Evolutionary conservation across 2,329 filamentous ascomycete species (phyloP).

Genomic region (Ambrosiella beaveri): DNA sequence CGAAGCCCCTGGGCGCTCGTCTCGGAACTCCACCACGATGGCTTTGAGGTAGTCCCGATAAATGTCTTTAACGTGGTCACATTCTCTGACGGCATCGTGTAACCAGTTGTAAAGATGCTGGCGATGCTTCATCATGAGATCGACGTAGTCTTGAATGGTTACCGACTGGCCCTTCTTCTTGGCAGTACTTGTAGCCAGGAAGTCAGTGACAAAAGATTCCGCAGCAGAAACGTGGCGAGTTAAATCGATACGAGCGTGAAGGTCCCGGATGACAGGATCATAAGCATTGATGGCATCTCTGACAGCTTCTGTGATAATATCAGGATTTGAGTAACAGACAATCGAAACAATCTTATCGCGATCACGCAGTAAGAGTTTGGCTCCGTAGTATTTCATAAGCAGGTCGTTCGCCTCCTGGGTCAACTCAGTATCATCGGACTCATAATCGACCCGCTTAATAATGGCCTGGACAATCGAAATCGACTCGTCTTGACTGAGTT

Average conservation of each 20-base stretch:
- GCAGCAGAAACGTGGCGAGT: slow-evolving; percentile 49
- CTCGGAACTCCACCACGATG: slow-evolving; percentile 6
- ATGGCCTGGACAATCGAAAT: slow-evolving; percentile 51
- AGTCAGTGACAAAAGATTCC: slow-evolving; percentile 52
- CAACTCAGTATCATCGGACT: slow-evolving; percentile 17
- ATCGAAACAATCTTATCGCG: slow-evolving; percentile 51
- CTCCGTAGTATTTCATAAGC: slow-evolving; percentile 33
- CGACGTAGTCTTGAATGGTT: slow-evolving; percentile 55
- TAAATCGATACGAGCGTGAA: slow-evolving; percentile 57
- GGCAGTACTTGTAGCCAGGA: slow-evolving; percentile 30
- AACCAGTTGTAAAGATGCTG: slow-evolving; percentile 50
- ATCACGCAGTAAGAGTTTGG: slow-evolving; percentile 54
- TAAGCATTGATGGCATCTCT: slow-evolving; percentile 49
- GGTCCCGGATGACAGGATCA: slow-evolving; percentile 54
- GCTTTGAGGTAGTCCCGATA: slow-evolving; percentile 10
- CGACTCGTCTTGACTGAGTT: slow-evolving; percentile 30
- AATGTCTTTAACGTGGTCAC: slow-evolving; percentile 5
- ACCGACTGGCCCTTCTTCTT: slow-evolving; percentile 19
- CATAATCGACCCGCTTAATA: slow-evolving; percentile 35
- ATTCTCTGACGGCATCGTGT: slow-evolving; percentile 34
- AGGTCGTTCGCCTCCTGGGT: slow-evolving; percentile 9
- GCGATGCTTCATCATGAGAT: slow-evolving; percentile 46
- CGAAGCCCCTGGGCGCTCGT: neutral
- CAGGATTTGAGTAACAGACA: slow-evolving; percentile 51
- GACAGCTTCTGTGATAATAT: slow-evolving; percentile 53